Evolutionary conservation across 129 eudicot genomes (phyloP).

Genomic region (Lactuca sativa): DNA sequence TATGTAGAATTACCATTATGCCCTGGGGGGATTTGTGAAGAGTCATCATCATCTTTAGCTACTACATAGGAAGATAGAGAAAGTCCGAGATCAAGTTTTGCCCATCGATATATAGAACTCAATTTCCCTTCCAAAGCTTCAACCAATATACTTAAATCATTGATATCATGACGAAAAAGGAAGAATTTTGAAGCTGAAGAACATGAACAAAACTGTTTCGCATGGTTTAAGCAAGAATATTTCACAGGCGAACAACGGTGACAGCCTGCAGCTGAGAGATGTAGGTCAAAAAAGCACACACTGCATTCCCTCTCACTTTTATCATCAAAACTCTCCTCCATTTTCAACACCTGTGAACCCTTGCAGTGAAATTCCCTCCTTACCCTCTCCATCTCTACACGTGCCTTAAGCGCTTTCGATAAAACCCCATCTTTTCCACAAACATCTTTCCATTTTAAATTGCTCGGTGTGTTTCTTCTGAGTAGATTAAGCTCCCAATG

Average conservation of each 20-base stretch:
- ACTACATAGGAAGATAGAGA: constrained; percentile 66
- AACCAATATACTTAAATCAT: constrained; percentile 70
- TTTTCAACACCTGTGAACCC: constrained; percentile 66
- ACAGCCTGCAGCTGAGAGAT: constrained; percentile 96
- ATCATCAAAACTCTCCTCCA: constrained; percentile 87
- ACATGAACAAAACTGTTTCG: constrained; percentile 87
- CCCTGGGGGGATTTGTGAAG: constrained; percentile 24
- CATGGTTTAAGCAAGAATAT: constrained; percentile 92
- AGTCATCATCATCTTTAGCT: constrained; percentile 37
- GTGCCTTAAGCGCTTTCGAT: constrained; percentile 77
- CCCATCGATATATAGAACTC: constrained; percentile 96
- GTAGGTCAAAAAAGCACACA: constrained; percentile 81
- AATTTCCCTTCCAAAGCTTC: constrained; percentile 97
- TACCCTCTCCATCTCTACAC: constrained; percentile 81
- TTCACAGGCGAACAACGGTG: constrained; percentile 83
- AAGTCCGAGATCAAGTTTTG: constrained; percentile 85
- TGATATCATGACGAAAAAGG: constrained; percentile 78
- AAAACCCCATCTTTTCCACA: constrained; percentile 93
- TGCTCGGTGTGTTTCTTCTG: constrained; percentile 57
- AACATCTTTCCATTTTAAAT: constrained; percentile 84
- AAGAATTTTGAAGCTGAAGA: constrained; percentile 85
- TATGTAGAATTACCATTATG: constrained; percentile 2
- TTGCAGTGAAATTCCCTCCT: constrained; percentile 89
- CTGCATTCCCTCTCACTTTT: constrained; percentile 93
- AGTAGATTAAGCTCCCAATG: constrained; percentile 88